phyloP scores from a whole-genome alignment of 1,139 yeast species.

The Nadsonia commutata region DNA sequence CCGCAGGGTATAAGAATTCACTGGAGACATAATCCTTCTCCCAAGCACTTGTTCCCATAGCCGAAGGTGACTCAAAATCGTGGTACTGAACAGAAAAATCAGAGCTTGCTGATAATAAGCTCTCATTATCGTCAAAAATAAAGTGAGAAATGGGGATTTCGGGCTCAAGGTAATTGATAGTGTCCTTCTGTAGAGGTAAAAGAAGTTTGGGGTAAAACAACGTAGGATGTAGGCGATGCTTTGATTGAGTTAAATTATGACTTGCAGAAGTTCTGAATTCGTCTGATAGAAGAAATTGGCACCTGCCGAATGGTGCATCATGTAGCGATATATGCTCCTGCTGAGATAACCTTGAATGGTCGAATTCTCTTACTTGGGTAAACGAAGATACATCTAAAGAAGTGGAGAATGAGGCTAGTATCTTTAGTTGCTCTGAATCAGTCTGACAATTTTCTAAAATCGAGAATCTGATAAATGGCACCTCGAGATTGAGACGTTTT shows the following conservation, averaged over 20 bases:
- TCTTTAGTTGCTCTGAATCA: conserved; percentile 9
- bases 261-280: conserved; percentile 27
- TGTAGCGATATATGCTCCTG: conserved; percentile 50
- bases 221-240: conserved; percentile 37
- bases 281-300: conserved; percentile 51
- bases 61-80: too few species aligned
- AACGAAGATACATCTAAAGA: conserved; percentile 48
- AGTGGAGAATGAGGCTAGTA: conserved; percentile 31
- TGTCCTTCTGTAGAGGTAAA: conserved; percentile 36
- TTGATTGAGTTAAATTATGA: conserved; percentile 26
- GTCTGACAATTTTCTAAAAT: conserved; percentile 18
- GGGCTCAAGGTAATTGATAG: conserved; percentile 15
- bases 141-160: conserved; percentile 1
- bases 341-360: conserved; percentile 36
- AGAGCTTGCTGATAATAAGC: conserved; percentile 8
- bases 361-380: conserved; percentile 37
- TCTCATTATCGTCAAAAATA: background rate
- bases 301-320: conserved; percentile 75
- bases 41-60: too few species aligned
- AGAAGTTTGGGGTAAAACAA: conserved; percentile 53
- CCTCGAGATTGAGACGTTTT: conserved; percentile 32
- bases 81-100: background rate
- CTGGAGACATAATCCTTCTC: too few species aligned
- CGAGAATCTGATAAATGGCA: conserved; percentile 32
- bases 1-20: too few species aligned